Evolutionary conservation across 139 green algal species (phyloP).

Genomic region (Picochlorum sp.): DNA sequence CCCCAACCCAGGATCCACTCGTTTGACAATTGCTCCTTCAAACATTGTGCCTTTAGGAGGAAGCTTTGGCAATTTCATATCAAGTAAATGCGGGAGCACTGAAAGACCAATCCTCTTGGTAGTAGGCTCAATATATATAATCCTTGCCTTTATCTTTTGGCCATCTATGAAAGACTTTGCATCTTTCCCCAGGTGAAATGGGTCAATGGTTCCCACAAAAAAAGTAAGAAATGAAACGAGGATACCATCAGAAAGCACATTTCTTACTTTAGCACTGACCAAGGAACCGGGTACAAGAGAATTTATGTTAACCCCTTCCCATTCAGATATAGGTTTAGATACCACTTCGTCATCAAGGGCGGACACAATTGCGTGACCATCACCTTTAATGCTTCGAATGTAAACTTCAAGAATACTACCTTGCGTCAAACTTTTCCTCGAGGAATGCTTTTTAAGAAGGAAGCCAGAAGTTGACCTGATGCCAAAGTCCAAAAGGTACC

Average conservation of each 20-base stretch:
- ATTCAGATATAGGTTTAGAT: constrained; percentile 20
- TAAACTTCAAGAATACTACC: constrained; percentile 48
- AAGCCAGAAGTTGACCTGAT: constrained; percentile 61
- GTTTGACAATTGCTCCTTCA: constrained; percentile 41
- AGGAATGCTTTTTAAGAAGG: constrained; percentile 29
- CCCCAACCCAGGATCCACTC: constrained; percentile 57
- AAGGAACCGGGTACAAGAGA: constrained; percentile 66
- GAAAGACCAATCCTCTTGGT: constrained; percentile 68
- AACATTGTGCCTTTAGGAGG: constrained; percentile 34
- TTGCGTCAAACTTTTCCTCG: constrained; percentile 8
- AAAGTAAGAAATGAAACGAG: constrained; percentile 76
- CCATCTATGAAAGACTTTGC: neutral
- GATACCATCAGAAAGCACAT: constrained; percentile 66
- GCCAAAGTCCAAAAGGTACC: constrained; percentile 70
- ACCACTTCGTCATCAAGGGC: constrained; percentile 14
- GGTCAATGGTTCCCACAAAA: constrained; percentile 80
- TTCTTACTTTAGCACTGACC: constrained; percentile 46
- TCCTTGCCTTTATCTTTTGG: constrained; percentile 53
- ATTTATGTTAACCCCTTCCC: constrained; percentile 51
- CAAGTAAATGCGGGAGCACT: constrained; percentile 62
- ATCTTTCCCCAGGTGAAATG: constrained; percentile 60
- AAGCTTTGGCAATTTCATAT: constrained; percentile 21
- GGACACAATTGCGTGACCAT: constrained; percentile 17
- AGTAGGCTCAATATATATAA: constrained; percentile 70
- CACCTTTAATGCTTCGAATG: constrained; percentile 8